phyloP scores from a whole-genome alignment of 495 filamentous ascomycete genomes.

The Aspergillus sclerotioniger region DNA sequence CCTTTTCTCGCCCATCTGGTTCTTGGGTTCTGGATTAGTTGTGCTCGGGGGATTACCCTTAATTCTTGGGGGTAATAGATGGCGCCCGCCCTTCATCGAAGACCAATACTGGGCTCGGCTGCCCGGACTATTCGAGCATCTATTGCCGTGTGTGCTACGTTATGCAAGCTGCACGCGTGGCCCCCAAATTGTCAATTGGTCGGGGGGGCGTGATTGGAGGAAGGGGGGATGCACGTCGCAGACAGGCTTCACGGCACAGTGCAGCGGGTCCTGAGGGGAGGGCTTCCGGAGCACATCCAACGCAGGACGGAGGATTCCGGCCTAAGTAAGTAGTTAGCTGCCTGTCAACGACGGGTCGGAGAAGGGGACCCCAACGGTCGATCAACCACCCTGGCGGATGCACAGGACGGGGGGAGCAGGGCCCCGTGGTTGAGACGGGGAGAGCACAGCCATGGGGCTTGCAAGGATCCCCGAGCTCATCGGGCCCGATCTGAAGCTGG shows the following conservation, averaged over 20 bases:
- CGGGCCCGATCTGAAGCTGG: background rate
- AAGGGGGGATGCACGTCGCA: constrained; percentile 6
- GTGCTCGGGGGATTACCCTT: too few relatives aligned
- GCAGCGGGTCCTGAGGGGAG: background rate
- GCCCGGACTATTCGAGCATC: background rate
- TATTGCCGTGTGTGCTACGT: background rate
- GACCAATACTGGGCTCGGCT: background rate
- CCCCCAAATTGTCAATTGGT: constrained; percentile 6
- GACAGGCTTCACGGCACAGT: constrained; percentile 1
- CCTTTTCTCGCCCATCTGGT: constrained; percentile 6
- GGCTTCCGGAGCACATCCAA: background rate
- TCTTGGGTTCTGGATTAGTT: too few relatives aligned
- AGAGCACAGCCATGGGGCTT: background rate
- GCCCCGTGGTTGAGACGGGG: background rate
- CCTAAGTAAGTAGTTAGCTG: too few relatives aligned
- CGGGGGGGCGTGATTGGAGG: background rate
- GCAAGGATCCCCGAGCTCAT: background rate
- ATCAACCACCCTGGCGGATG: background rate
- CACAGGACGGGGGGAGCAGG: background rate
- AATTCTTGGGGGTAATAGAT: too few relatives aligned
- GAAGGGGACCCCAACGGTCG: background rate
- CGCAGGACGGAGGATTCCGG: background rate
- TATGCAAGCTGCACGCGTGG: constrained; percentile 1
- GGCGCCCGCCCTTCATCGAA: background rate
- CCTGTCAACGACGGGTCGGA: constrained; percentile 2